Base-by-base conservation (phyloP, 148 eudicot species). In the Vaccinium darrowii region DNA sequence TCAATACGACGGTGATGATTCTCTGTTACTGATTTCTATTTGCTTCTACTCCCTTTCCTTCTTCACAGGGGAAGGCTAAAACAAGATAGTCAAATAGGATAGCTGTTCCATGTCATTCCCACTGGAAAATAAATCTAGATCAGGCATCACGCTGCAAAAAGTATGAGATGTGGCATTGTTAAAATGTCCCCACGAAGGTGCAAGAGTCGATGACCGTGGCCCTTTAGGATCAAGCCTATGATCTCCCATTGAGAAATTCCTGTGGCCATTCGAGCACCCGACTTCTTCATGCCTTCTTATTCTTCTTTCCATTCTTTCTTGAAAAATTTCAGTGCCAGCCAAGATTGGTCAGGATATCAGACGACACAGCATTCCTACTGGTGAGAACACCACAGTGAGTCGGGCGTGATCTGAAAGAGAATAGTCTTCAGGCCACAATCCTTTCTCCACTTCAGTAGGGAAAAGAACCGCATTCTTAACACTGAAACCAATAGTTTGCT, bases 341-440 rank as follows among this genome's bases (percentile, higher is more conserved):
- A n/a, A 67, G 21, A 7, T 78, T 76, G 79, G 78, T 90, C 90
- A 92, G 54, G 88, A 84, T 27, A 87, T 84, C 79, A 90, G 82
- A 83, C 91, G 87, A 86, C 99, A 94, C 8, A 97, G 96, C 98
- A 97, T 95, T 84, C 93, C 90, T 49, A 94, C 91, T 9, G 99
- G 99, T 79, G 98, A 95, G 84, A 97, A 94, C 3, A 95, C 98
- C 53, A 95, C 99, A 12, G 99, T 97, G 13, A 97, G 93, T 27
- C 98, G 96, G 80, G 99, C 99, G 89, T 97, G 99, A 84, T 97
- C 99, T 43, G 99, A 97, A 82, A 97, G 94, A 23, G 98, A 95
- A 85, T 95, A 97, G 81, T 97, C 95, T 87, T 97, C 97, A 1
- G 99, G 99, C 98, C 99, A 97, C 91, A 87, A 88, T 81, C 99